phyloP scores from a whole-genome alignment of 495 filamentous ascomycete genomes.

The Penicillium steckii region DNA sequence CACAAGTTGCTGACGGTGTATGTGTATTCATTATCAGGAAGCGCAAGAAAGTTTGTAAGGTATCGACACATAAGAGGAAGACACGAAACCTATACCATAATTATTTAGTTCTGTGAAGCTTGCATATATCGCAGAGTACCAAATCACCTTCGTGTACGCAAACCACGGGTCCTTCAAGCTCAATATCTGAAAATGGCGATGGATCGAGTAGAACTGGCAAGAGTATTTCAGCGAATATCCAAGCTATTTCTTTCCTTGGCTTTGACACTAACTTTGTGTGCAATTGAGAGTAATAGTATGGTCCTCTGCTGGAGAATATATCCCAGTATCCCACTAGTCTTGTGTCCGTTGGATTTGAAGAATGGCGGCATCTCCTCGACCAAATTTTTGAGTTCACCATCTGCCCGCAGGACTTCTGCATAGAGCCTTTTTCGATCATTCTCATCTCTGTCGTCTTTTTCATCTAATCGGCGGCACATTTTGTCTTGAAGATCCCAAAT shows the following conservation, averaged over 20 bases:
- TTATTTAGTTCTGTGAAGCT: too few relatives aligned
- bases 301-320: not conserved
- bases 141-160: constrained; percentile 11
- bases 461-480: constrained; percentile 2
- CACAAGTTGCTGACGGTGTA: constrained; percentile 6
- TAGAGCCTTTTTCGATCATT: constrained; percentile 4
- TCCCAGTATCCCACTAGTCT: not conserved
- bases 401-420: constrained; percentile 7
- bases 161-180: constrained; percentile 14
- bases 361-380: constrained; percentile 3
- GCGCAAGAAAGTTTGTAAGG: constrained; percentile 4
- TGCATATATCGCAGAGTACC: too few relatives aligned
- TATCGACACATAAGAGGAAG: constrained; percentile 5
- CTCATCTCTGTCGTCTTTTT: not conserved
- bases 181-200: constrained; percentile 15
- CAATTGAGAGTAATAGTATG: not conserved
- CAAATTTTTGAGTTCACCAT: constrained; percentile 3
- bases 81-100: constrained; percentile 9
- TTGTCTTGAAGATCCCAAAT: constrained; percentile 12
- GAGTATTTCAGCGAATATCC: not conserved
- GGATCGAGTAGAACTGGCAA: constrained; percentile 8
- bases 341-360: not conserved
- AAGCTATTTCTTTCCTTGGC: not conserved
- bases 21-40: constrained; percentile 5
- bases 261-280: not conserved